Base-by-base conservation (phyloP, 108 stramenopile species). In the Nitzschia inconspicua region DNA sequence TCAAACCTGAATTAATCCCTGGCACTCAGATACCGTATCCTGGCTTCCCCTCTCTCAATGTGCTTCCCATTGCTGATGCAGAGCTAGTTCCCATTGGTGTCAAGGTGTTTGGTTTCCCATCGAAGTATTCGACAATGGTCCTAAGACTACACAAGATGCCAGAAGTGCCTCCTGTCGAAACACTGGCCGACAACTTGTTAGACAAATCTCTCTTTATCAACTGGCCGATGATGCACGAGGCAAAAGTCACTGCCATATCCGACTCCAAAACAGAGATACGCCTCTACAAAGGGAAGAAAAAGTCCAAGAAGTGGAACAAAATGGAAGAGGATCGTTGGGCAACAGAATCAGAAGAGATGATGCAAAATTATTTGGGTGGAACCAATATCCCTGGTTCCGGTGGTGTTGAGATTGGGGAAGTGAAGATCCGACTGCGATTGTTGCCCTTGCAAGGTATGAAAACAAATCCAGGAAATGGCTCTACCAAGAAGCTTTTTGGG, bases 221-320 rank as follows among this genome's bases (percentile, higher is more conserved):
- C 74, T 98, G 96, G 95, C 98, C 98, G 4, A 94, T 95, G 86
- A 95, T 97, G 95, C 96, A 97, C 65, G 96, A 97, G 79, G 96
- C 89, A 6, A 91, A 85, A 64, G 88, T 96, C 26, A 84, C 91
- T 40, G 96, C 89, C 4, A 75, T 98, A 34, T 85, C 87, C 9
- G 89, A 95, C 74, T 63, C 60, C 9, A 68, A 40, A 19, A 73
- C 71, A 47, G 86, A 89, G 64, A 80, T 91, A 44, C 72, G 82
- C 4, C 41, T 84, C 30, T 37, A 64, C n/a, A 73, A 85, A 20
- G 48, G 62, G 14, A 80, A 82, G 60, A 65, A 66, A 19, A 68
- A 76, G 60, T 53, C 70, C 0, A 80, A 79, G 47, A 73, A 68
- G 23, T 54, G 44, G 32, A 61, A 65, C 52, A 65, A 73, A 51